phyloP scores from a whole-genome alignment of 192 early-diverging fungal genomes.

The Coemansia sp. region DNA sequence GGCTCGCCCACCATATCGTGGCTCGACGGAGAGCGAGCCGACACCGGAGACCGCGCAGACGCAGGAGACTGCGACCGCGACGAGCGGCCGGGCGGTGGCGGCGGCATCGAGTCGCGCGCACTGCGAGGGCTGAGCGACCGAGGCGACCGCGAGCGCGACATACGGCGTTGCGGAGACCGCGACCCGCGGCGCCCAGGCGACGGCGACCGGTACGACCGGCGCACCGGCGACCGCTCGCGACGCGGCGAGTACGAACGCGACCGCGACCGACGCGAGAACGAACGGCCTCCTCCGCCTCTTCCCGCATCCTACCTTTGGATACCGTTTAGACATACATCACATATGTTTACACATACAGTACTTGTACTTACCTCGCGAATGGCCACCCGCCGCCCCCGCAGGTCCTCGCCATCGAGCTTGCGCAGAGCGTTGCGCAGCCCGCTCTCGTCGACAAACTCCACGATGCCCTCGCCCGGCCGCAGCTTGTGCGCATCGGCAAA shows the following conservation, averaged over 20 bases:
- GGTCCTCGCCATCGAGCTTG: slow-evolving; percentile 75
- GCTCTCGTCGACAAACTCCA: slow-evolving; percentile 79
- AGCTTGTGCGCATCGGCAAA: slow-evolving; percentile 89
- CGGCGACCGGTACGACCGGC: slow-evolving; percentile 29
- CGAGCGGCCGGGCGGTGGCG: slow-evolving; percentile 25
- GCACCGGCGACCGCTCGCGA: slow-evolving; percentile 10
- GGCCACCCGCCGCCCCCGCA: slow-evolving; percentile 65
- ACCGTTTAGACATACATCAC: neutral
- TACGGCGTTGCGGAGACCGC: slow-evolving; percentile 13
- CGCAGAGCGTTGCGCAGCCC: slow-evolving; percentile 85
- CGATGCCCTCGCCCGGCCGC: slow-evolving; percentile 81
- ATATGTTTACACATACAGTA: neutral
- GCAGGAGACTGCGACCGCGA: slow-evolving; percentile 20
- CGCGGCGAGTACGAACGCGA: slow-evolving; percentile 55
- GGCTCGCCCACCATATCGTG: slow-evolving; percentile 30
- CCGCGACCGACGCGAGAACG: slow-evolving; percentile 52
- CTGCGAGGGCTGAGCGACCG: slow-evolving; percentile 29
- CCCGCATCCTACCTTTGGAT: slow-evolving; percentile 34
- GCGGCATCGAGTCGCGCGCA: slow-evolving; percentile 19
- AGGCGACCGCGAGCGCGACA: slow-evolving; percentile 36
- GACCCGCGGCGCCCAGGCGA: slow-evolving; percentile 20
- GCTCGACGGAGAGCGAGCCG: slow-evolving; percentile 52
- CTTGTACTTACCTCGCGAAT: slow-evolving; percentile 61
- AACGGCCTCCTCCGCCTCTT: slow-evolving; percentile 43
- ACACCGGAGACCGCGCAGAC: slow-evolving; percentile 42